Base-by-base conservation (phyloP, 108 stramenopile species). In the Pseudonitzschia multistriata region DNA sequence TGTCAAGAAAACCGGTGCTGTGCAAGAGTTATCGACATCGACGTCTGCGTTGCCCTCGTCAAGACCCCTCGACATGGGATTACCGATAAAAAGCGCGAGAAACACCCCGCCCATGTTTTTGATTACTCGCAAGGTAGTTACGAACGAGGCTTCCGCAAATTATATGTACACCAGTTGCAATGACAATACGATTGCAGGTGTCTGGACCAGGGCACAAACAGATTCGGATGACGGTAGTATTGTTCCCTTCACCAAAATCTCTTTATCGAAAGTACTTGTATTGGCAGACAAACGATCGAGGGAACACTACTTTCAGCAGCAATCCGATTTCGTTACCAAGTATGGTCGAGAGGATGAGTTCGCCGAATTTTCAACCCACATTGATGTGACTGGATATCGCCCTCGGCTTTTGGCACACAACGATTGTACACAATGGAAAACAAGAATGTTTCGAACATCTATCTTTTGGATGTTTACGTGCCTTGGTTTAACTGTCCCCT, bases 241-340 rank as follows among this genome's bases (percentile, higher is more conserved):
- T 14, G 88, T 89, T 40, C 90, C 93, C 17, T 88, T 94, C 50
- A 82, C 85, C 25, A 94, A 92, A 68, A 70, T 94, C 47, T 64
- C 74, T 15, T 57, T 94, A 39, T 83, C 79, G 15, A 89, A 91
- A 67, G 49, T 92, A 48, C 62, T 94, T 6, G 82, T 92, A 5
- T 68, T 94, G 22, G 68, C 74, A 45, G 82, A 94, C 72, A 64
- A 40, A 59, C 67, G 79, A 48, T 71, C 93, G 5, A 36, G 91
- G 37, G 79, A 86, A 53, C 91, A 95, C 71, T 95, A 95, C 68
- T 89, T 95, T 72, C 77, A 83, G 25, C 93, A 95, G 67, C 93
- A 95, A 77, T 73, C 89, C 13, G 72, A 83, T 11, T 95, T 95
- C 80, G 81, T 92, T 0, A 80, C 78, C 28, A 34, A 80, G 47